Evolutionary conservation across 768 basidiomycete species (phyloP).

Genomic region (Naganishia vishniacii): DNA sequence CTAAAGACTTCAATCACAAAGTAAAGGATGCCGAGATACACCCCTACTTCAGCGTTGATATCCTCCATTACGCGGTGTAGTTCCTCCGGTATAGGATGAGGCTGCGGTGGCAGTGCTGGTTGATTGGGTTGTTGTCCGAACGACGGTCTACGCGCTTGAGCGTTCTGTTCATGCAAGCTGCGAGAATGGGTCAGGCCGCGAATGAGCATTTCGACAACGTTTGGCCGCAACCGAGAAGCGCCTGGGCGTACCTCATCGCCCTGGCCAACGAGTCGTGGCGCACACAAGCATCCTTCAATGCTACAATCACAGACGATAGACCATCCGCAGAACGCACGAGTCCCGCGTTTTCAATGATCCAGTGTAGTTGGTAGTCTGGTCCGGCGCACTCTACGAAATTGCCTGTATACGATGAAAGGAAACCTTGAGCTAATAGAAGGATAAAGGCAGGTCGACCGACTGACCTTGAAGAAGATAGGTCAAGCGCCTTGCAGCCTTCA

Average conservation of each 20-base stretch:
- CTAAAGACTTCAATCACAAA: constrained; percentile 91
- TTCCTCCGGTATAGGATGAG: constrained; percentile 49
- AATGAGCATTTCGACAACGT: background rate
- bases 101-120: constrained; percentile 6
- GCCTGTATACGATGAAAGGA: constrained; percentile 54
- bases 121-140: constrained; percentile 62
- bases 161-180: constrained; percentile 5
- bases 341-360: constrained; percentile 91
- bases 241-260: constrained; percentile 4
- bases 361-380: constrained; percentile 88
- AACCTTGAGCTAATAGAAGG: constrained; percentile 10
- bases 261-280: constrained; percentile 31
- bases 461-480: constrained; percentile 89
- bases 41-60: constrained; percentile 60
- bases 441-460: constrained; percentile 30
- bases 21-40: constrained; percentile 76
- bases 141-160: constrained; percentile 48
- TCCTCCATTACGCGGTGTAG: constrained; percentile 78
- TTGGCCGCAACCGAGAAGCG: no score
- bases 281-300: constrained; percentile 74
- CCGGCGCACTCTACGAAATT: constrained; percentile 85
- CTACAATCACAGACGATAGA: constrained; percentile 71
- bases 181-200: background rate
- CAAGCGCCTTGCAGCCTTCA: constrained; percentile 76
- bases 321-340: constrained; percentile 78